Evolutionary conservation across 2,329 filamentous ascomycete genomes (phyloP), one percentile per base, ranked within the genome.

Genomic region (Venturia effusa): DNA sequence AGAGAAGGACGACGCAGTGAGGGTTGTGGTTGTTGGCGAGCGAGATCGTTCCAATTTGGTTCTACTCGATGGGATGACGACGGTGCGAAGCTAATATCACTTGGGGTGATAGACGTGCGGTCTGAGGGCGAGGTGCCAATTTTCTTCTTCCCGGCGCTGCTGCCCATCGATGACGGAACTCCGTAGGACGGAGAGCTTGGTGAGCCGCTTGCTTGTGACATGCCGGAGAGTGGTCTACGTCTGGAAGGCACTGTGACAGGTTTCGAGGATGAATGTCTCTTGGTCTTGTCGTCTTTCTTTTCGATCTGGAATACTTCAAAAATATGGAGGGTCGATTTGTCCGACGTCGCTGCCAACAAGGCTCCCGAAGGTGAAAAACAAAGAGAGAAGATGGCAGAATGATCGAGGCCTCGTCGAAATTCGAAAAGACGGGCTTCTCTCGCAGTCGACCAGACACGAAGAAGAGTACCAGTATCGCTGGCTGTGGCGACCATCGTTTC

Each of bases 251-350:
- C 41, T 11, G 27, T 62, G 39, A 62, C 40, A 22, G 45, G 61
- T 39, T 51, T 45, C 10, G 40, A 51, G 19, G 41, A 62, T 30
- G 61, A 62, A 39, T 37, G 24, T 37, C 37, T 45, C 40, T 61
- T 61, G 37, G 10, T 41, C 37, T 59, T 57, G 13, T 62, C 32
- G 40, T 27, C 61, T n/a, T 39, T 45, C 17, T 7, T 63, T 19
- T 64, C 66, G 22, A 60, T 37, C 24, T 61, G 64, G 24, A 48
- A 27, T 0, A 97, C 81, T 71, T 97, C 92, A 72, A 97, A 99
- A 43, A 99, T 83, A 75, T 99, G 94, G 13, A 99, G 81, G 0
- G 92, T 99, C 6, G 90, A 92, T 76, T 97, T 99, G 79, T 99
- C 94, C 1, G 92, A 97, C 0, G 93, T 97, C 66, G 92, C 93